Evolutionary conservation across 345 rosid genomes (phyloP).

Genomic region (Camelina hispida): DNA sequence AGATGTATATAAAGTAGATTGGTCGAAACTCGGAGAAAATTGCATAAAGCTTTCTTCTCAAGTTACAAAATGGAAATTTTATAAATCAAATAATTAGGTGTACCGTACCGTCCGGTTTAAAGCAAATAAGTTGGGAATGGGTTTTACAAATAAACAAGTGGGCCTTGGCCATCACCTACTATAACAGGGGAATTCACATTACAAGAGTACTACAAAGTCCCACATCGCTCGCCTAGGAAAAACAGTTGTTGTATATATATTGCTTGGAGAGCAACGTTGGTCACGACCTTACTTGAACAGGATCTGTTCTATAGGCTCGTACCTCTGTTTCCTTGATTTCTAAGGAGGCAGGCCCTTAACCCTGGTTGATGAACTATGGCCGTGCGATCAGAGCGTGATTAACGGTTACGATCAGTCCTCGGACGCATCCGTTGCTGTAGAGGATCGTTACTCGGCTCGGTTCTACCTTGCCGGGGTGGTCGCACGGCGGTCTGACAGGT

Average conservation of each 20-base stretch:
- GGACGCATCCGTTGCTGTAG: not conserved
- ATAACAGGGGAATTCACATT: no score
- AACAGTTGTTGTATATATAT: not conserved
- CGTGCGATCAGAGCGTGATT: slow-evolving; percentile 1
- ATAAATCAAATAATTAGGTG: no score
- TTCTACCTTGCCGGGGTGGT: slow-evolving; percentile 16
- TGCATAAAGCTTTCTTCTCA: no score
- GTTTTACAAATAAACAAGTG: no score
- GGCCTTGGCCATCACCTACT: no score
- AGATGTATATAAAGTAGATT: no score
- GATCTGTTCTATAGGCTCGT: slow-evolving; percentile 28
- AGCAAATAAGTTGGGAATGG: no score
- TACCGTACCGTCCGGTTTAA: no score
- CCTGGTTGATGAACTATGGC: not conserved
- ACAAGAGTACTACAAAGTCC: not conserved
- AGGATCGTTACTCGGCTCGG: slow-evolving; percentile 22
- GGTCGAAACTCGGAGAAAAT: no score
- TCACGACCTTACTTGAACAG: slow-evolving; percentile 30
- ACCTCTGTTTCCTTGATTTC: slow-evolving; percentile 14
- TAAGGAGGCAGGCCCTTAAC: slow-evolving; percentile 11
- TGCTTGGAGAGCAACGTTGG: fast-evolving
- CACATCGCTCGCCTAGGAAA: not conserved
- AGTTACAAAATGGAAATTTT: no score
- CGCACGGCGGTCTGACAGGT: slow-evolving; percentile 17
- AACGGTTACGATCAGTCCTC: not conserved